These are phyloP conservation scores for Raffaelea albimanens DNA, from an alignment of 2,329 filamentous ascomycete genomes.

Conservation along the genomic window DNA sequence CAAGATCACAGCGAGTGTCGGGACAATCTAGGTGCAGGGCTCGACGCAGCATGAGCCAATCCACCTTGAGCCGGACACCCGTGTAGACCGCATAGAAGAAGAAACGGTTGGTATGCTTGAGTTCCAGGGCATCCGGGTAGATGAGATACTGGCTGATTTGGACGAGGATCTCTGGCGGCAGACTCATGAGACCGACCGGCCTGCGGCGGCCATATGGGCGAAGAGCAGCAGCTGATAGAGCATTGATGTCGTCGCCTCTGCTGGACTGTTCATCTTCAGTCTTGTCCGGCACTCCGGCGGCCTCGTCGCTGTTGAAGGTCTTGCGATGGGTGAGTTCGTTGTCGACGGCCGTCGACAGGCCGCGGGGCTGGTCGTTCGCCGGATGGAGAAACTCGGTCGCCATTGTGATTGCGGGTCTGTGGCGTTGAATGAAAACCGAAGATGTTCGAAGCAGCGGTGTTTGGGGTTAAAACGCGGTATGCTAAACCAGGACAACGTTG, in stretches of 20 bases:
- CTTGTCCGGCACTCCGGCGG: neutral
- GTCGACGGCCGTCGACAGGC: no score
- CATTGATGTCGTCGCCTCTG: no score
- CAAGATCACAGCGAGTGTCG: constrained; percentile 44
- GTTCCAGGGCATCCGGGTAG: constrained; percentile 61
- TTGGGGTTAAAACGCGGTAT: no score
- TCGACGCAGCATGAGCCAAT: constrained; percentile 58
- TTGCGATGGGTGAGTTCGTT: no score
- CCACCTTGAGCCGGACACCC: constrained; percentile 54
- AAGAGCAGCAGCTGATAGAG: neutral
- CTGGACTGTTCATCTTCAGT: neutral
- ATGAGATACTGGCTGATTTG: constrained; percentile 50
- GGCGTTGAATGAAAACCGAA: no score
- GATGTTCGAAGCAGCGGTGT: no score
- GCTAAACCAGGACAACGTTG: no score
- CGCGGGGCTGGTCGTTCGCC: no score
- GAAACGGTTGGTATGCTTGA: constrained; percentile 57
- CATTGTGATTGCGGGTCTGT: no score
- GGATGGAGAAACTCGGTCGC: no score
- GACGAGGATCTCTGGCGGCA: constrained; percentile 60
- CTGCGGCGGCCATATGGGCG: no score
- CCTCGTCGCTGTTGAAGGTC: neutral
- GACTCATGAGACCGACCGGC: constrained; percentile 27
- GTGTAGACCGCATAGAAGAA: constrained; percentile 59
- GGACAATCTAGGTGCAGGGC: constrained; percentile 57